These are phyloP conservation scores for Nakaseomyces kungkrabaensis DNA, from an alignment of 1,139 yeast genomes.

Conservation along the genomic window DNA sequence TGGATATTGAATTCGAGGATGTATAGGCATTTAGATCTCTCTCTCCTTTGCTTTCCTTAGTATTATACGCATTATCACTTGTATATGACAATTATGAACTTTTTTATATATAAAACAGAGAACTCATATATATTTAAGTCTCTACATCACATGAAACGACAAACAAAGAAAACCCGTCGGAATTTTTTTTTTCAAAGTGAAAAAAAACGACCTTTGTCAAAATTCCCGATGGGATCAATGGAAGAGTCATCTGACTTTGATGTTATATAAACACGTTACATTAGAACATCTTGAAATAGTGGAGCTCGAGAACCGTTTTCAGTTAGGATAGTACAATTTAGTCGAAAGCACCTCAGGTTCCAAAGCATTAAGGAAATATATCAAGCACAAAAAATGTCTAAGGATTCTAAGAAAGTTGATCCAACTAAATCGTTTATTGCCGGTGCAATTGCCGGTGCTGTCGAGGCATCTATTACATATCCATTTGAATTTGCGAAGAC, in stretches of 20 bases:
- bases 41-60: no score
- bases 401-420: constrained; percentile 29
- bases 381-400: neutral
- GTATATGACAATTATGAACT: no score
- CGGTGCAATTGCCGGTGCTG: constrained; percentile 91
- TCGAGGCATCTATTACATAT: constrained; percentile 82
- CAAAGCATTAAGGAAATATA: no score
- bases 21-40: constrained; percentile 14
- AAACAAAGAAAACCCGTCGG: neutral
- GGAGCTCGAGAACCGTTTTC: no score
- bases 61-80: no score
- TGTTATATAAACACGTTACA: neutral
- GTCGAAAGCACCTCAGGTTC: no score
- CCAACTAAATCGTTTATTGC: constrained; percentile 78
- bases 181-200: neutral
- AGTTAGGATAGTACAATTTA: no score
- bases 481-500: constrained; percentile 98
- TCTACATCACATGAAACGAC: neutral
- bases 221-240: constrained; percentile 1
- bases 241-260: constrained; percentile 1
- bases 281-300: no score
- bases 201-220: neutral
- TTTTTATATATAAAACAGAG: no score
- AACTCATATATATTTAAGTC: neutral
- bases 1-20: constrained; percentile 31